Evolutionary conservation across 352 stramenopile genomes (phyloP).

Genomic region (Phytopythium kandeliae): DNA sequence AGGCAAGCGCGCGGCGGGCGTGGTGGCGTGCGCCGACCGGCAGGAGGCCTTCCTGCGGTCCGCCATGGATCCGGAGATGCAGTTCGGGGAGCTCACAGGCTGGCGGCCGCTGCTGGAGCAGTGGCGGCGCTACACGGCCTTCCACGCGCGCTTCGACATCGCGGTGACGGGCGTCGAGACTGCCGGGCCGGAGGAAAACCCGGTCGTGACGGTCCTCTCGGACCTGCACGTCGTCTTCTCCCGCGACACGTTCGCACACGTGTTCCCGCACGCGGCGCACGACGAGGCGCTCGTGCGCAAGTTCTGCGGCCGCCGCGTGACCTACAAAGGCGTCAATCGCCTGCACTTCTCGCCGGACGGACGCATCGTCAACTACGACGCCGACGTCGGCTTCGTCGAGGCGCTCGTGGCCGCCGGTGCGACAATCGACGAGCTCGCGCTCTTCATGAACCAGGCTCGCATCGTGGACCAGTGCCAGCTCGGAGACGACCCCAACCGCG

Average conservation of each 20-base stretch:
- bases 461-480: slow-evolving; percentile 41
- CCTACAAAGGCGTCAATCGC: slow-evolving; percentile 42
- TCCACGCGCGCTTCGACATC: slow-evolving; percentile 23
- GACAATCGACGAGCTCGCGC: slow-evolving; percentile 32
- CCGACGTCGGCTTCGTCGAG: slow-evolving; percentile 51
- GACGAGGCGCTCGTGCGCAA: slow-evolving; percentile 38
- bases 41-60: slow-evolving; percentile 28
- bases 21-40: slow-evolving; percentile 11
- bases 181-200: slow-evolving; percentile 28
- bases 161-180: slow-evolving; percentile 37
- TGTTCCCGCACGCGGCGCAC: slow-evolving; percentile 56
- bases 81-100: slow-evolving; percentile 18
- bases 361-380: slow-evolving; percentile 47
- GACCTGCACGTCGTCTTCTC: slow-evolving; percentile 49
- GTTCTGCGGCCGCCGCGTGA: slow-evolving; percentile 40
- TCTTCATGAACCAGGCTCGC: slow-evolving; percentile 41
- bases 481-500: slow-evolving; percentile 14
- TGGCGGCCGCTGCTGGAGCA: slow-evolving; percentile 27
- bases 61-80: slow-evolving; percentile 35
- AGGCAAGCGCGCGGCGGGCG: slow-evolving; percentile 23
- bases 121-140: slow-evolving; percentile 39
- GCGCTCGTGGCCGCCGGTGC: slow-evolving; percentile 32
- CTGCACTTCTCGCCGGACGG: slow-evolving; percentile 42
- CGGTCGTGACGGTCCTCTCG: slow-evolving; percentile 34
- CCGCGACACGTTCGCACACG: slow-evolving; percentile 33